Conservation (phyloP, 1,139 yeast genomes). For the Pichia sp. region DNA sequence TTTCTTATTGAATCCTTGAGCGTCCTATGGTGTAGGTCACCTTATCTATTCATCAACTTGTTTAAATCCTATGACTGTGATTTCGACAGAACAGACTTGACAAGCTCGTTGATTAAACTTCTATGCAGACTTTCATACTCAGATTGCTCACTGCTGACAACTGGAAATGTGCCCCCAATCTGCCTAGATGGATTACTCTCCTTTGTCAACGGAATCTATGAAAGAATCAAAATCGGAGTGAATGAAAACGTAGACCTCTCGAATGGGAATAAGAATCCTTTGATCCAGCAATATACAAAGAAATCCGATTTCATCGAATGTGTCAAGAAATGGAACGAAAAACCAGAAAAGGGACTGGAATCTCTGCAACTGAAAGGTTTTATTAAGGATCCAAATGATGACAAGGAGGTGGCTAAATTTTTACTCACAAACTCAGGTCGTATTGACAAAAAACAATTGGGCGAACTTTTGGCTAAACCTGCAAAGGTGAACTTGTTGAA, state of each 20-base stretch:
- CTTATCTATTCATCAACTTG: slow-evolving; percentile 68
- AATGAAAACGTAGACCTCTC: slow-evolving; percentile 21
- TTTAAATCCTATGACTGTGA: slow-evolving; percentile 90
- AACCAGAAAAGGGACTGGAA: slow-evolving; percentile 71
- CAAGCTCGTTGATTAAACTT: slow-evolving; percentile 62
- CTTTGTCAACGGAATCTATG: slow-evolving; percentile 62
- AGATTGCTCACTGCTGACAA: slow-evolving; percentile 69
- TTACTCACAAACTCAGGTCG: slow-evolving; percentile 75
- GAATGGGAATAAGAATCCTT: slow-evolving; percentile 23
- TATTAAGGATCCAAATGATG: slow-evolving; percentile 49
- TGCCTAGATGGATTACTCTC: slow-evolving; percentile 84
- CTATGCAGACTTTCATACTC: slow-evolving; percentile 76
- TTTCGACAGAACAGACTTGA: slow-evolving; percentile 76
- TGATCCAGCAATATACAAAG: slow-evolving; percentile 48
- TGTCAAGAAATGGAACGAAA: slow-evolving; percentile 67
- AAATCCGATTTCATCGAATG: slow-evolving; percentile 74
- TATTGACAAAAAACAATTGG: slow-evolving; percentile 80
- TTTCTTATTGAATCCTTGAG: slow-evolving; percentile 80
- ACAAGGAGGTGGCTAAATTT: slow-evolving; percentile 66
- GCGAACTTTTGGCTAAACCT: slow-evolving; percentile 81
- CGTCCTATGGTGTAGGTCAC: slow-evolving; percentile 77
- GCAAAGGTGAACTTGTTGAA: slow-evolving; percentile 55
- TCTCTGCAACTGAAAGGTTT: slow-evolving; percentile 61
- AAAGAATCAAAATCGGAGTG: slow-evolving; percentile 42
- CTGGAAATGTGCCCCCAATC: slow-evolving; percentile 88